Evolutionary conservation across 2,329 filamentous ascomycete genomes (phyloP).

Genomic region (Penicillium paneum): DNA sequence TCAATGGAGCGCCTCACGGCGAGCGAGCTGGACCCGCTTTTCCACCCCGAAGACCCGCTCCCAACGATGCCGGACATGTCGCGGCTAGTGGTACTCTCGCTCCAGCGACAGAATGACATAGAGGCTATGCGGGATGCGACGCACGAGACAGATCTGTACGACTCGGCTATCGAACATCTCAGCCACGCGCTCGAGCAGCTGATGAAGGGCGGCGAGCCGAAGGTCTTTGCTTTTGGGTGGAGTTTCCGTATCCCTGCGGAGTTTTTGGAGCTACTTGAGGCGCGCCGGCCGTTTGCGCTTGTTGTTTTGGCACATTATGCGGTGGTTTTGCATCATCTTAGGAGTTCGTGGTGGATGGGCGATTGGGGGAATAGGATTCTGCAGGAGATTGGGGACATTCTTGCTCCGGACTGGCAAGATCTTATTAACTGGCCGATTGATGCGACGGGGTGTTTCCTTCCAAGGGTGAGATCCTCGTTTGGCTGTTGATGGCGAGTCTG

Average conservation of each 20-base stretch:
- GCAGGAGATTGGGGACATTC: constrained; percentile 50
- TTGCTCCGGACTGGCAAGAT: constrained; percentile 29
- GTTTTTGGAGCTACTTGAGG: constrained; percentile 50
- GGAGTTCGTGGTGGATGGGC: constrained; percentile 66
- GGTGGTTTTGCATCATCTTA: constrained; percentile 56
- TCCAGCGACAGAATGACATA: constrained; percentile 26
- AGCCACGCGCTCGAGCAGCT: constrained; percentile 28
- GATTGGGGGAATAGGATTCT: constrained; percentile 65
- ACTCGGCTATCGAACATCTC: constrained; percentile 28
- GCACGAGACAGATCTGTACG: constrained; percentile 30
- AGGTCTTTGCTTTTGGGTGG: constrained; percentile 49
- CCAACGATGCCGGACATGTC: constrained; percentile 39
- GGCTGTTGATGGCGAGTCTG: neutral
- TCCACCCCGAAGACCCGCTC: constrained; percentile 19
- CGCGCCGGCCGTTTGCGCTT: constrained; percentile 42
- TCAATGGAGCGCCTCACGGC: constrained; percentile 23
- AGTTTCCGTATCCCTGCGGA: constrained; percentile 61
- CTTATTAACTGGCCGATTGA: constrained; percentile 35
- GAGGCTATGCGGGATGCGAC: constrained; percentile 19
- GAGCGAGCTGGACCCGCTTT: constrained; percentile 28
- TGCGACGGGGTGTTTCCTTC: constrained; percentile 31
- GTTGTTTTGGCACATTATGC: constrained; percentile 46
- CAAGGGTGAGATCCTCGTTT: constrained; percentile 1
- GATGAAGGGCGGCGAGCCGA: constrained; percentile 30
- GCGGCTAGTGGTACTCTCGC: constrained; percentile 27